Conservation (phyloP, 495 filamentous ascomycete species). For the Penicillium roqueforti region DNA sequence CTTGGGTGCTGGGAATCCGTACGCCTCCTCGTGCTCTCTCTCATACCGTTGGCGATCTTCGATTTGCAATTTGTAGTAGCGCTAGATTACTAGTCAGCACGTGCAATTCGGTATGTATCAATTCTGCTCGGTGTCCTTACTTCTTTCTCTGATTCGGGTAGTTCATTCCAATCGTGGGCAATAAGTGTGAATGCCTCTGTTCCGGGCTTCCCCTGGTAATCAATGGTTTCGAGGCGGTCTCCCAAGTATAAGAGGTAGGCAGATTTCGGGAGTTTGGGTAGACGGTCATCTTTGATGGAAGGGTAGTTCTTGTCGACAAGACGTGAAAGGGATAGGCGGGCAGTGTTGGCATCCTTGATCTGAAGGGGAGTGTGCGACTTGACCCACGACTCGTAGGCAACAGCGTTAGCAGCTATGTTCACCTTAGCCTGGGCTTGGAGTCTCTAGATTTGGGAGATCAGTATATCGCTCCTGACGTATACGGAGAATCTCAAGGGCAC, state of each 20-base stretch:
- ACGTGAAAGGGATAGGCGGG: slow-evolving; percentile 49
- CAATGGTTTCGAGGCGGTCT: slow-evolving; percentile 45
- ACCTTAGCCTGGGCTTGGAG: slow-evolving; percentile 49
- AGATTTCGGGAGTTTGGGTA: slow-evolving; percentile 43
- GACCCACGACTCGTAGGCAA: slow-evolving; percentile 56
- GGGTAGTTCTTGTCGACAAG: slow-evolving; percentile 13
- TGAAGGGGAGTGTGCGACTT: slow-evolving; percentile 49
- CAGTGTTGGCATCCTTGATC: slow-evolving; percentile 60
- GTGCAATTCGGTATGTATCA: not conserved
- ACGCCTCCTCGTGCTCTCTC: slow-evolving; percentile 32
- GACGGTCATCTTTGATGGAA: slow-evolving; percentile 50
- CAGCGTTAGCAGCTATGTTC: slow-evolving; percentile 43
- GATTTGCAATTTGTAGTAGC: slow-evolving; percentile 17
- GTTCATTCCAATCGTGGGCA: slow-evolving; percentile 53
- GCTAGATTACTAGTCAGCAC: slow-evolving; percentile 18
- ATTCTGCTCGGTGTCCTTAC: slow-evolving; percentile 33
- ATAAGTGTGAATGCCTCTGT: slow-evolving; percentile 30
- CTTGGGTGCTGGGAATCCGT: slow-evolving; percentile 18
- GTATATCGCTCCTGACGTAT: not conserved
- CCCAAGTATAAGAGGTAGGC: slow-evolving; percentile 44
- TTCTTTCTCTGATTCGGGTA: slow-evolving; percentile 50
- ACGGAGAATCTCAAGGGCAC: not conserved
- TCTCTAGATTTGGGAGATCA: slow-evolving; percentile 30
- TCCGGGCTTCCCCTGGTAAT: slow-evolving; percentile 35
- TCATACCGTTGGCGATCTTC: slow-evolving; percentile 31